Base-by-base conservation (phyloP, 768 basidiomycete species). In the Tricholomella constricta region DNA sequence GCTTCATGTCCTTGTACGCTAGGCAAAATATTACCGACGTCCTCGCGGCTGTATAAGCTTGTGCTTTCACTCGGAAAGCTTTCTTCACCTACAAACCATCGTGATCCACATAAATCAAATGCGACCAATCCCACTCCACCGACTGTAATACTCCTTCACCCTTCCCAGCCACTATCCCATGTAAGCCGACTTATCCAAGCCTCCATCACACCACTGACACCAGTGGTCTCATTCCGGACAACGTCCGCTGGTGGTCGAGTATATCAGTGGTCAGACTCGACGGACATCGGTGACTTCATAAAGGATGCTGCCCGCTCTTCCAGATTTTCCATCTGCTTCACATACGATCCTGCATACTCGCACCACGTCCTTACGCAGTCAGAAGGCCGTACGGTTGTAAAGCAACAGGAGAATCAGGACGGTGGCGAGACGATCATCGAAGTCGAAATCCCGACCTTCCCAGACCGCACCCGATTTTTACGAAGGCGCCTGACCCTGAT, bases 91-190 rank as follows among this genome's bases (percentile, higher is more conserved):
- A 53, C 52, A 52, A 41, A 55, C 42, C 32, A 48, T 27, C 46
- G 46, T 32, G 52, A 37, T 40, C 48, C 36, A 48, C 38, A 41
- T 37, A 53, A 41, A 19, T 38, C 48, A 20, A 27, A 47, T 23
- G 23, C n/a, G n/a, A n/a, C 27, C 37, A 55, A 45, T 37, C 31
- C 45, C 3, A 29, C 53, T 52, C 66, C 69, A 40, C 73, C 84
- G 63, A 61, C 80, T 58, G 82, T 86, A 4, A 79, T 87, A 54
- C 78, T 88, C 6, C 73, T 88, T 0, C 86, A 88, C 54, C 85
- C 86, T 4, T 80, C 82, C 0, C 86, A 88, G 58, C 86, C 86
- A 0, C 77, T 88, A 6, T 84, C 82, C 1, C 85, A 89, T 61
- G 73, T 85, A 42, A 73, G 78, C 44, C 71, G 79, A 11, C 78